phyloP scores from a whole-genome alignment of 2,329 filamentous ascomycete species.

The Microdochium nivale region DNA sequence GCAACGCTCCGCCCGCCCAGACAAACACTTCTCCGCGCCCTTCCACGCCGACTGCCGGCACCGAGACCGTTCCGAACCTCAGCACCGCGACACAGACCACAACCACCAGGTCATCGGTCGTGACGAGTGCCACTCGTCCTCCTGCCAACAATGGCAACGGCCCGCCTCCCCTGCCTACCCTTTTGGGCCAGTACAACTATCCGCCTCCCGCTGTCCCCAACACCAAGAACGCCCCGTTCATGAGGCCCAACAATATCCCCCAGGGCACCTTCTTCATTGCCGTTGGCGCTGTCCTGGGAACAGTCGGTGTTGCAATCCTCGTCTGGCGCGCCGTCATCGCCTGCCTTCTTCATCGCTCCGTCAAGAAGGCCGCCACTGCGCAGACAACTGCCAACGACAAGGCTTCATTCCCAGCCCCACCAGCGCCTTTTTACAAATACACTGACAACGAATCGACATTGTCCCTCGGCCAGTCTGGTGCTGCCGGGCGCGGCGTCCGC shows the following conservation, averaged over 20 bases:
- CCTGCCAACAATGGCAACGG: not conserved
- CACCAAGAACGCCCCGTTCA: conserved; percentile 78
- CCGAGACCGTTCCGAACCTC: conserved; percentile 2
- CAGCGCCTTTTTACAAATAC: conserved; percentile 57
- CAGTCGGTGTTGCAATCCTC: conserved; percentile 72
- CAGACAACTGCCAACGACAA: conserved; percentile 66
- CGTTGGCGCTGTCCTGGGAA: conserved; percentile 80
- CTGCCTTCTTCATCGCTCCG: conserved; percentile 85
- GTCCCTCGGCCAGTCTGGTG: conserved; percentile 35
- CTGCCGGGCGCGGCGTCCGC: conserved; percentile 40
- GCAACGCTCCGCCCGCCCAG: conserved; percentile 1
- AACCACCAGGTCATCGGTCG: not conserved
- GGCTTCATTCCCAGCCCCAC: conserved; percentile 48
- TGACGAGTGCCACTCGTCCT: not conserved
- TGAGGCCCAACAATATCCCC: conserved; percentile 77
- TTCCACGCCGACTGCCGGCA: conserved; percentile 1
- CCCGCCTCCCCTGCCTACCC: conserved; percentile 34
- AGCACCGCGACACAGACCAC: not conserved
- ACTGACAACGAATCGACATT: conserved; percentile 48
- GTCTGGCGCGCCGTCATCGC: conserved; percentile 83
- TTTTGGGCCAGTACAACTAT: conserved; percentile 51
- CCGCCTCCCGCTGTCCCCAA: conserved; percentile 73
- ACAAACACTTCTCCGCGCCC: conserved; percentile 8
- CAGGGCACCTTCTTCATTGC: conserved; percentile 95
- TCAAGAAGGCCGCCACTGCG: conserved; percentile 73